Percentiles rank a stretch among this genome's conserved stretches.
Evolutionary conservation across 805 yeast genomes (phyloP).

Genomic region (Cyberlindnera veronae): DNA sequence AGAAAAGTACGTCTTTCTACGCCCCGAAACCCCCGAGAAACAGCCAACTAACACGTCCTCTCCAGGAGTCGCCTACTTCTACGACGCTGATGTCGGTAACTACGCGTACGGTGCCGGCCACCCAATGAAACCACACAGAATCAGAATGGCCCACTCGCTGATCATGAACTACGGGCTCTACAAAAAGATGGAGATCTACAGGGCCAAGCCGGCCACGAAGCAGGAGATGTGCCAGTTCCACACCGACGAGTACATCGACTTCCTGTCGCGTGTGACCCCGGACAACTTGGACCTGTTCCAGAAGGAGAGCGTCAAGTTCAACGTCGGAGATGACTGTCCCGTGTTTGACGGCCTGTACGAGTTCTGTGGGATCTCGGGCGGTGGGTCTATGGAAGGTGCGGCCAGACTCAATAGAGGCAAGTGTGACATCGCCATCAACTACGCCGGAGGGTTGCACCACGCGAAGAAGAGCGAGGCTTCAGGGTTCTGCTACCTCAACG

Average conservation of each 20-base stretch:
- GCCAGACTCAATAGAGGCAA: slow-evolving; percentile 76
- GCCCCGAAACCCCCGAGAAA: neutral
- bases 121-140: slow-evolving; percentile 98
- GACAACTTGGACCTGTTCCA: slow-evolving; percentile 85
- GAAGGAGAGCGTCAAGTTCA: slow-evolving; percentile 86
- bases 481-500: slow-evolving; percentile 89
- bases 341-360: slow-evolving; percentile 77
- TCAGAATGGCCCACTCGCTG: slow-evolving; percentile 96
- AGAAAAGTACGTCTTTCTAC: slow-evolving; percentile 38
- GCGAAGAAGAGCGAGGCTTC: slow-evolving; percentile 88
- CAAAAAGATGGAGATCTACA: slow-evolving; percentile 88
- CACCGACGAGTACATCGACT: slow-evolving; percentile 95
- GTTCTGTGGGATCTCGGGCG: slow-evolving; percentile 76
- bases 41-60: slow-evolving; percentile 13
- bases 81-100: slow-evolving; percentile 83
- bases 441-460: slow-evolving; percentile 92
- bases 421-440: slow-evolving; percentile 88
- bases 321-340: slow-evolving; percentile 94
- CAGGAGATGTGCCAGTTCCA: slow-evolving; percentile 99
- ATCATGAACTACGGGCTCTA: slow-evolving; percentile 96
- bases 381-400: slow-evolving; percentile 89
- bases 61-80: slow-evolving; percentile 61
- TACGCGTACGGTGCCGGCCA: slow-evolving; percentile 98
- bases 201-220: slow-evolving; percentile 96
- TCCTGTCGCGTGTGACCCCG: slow-evolving; percentile 84